A percentile compares a stretch with the other conserved stretches of the same genome.
phyloP scores from a whole-genome alignment of 2,329 filamentous ascomycete genomes.

The Paecilomyces sp. region DNA sequence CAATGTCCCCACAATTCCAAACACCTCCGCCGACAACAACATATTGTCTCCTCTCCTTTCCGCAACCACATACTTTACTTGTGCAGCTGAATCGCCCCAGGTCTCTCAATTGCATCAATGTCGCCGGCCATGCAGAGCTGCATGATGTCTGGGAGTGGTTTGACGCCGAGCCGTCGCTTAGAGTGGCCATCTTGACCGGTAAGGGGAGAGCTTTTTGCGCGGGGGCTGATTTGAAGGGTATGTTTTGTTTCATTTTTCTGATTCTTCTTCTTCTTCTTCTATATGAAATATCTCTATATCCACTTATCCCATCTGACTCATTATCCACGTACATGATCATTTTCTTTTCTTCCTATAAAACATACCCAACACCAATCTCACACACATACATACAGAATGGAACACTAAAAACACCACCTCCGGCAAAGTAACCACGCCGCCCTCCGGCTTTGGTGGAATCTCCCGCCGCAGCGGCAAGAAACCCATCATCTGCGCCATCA shows the following conservation, averaged over 20 bases:
- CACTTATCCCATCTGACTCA: no score
- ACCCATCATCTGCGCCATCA: slow-evolving; percentile 70
- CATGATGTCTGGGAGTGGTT: slow-evolving; percentile 39
- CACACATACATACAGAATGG: background rate
- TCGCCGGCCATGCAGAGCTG: slow-evolving; percentile 34
- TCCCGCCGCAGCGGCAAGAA: slow-evolving; percentile 57
- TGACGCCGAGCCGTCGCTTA: slow-evolving; percentile 34
- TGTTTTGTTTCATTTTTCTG: background rate
- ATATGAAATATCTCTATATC: background rate
- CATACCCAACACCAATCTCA: no score
- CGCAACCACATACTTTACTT: slow-evolving; percentile 32
- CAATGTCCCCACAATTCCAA: background rate
- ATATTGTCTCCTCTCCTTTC: slow-evolving; percentile 21
- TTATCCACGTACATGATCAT: no score
- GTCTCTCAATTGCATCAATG: slow-evolving; percentile 39
- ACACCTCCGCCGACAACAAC: background rate
- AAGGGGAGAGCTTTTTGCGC: slow-evolving; percentile 38
- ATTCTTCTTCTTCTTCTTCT: background rate
- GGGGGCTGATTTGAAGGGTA: slow-evolving; percentile 30
- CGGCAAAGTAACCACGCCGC: slow-evolving; percentile 17
- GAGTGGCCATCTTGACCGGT: slow-evolving; percentile 37
- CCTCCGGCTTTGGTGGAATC: slow-evolving; percentile 49
- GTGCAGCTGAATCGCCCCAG: slow-evolving; percentile 40
- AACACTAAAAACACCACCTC: background rate
- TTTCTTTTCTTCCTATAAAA: no score